Conservation (phyloP, 768 basidiomycete genomes). For the Gelatoporia subvermispora region DNA sequence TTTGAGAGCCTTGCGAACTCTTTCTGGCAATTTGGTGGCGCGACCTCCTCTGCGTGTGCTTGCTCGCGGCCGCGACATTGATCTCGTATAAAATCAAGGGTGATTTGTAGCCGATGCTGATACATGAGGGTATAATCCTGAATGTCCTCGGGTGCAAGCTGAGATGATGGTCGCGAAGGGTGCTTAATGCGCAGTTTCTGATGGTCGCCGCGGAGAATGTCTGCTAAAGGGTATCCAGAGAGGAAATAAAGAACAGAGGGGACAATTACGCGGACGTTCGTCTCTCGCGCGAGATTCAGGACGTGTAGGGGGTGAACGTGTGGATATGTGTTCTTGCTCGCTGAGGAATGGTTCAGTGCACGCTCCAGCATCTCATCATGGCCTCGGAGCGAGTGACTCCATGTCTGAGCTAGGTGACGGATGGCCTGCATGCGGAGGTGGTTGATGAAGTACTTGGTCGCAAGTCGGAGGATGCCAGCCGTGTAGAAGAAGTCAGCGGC, state of each 20-base stretch:
- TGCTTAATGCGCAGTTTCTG: slow-evolving; percentile 46
- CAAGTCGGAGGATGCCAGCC: slow-evolving; percentile 52
- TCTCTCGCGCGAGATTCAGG: slow-evolving; percentile 50
- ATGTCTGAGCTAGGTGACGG: slow-evolving; percentile 41
- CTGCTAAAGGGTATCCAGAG: slow-evolving; percentile 49
- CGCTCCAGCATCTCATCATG: slow-evolving; percentile 53
- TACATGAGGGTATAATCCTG: slow-evolving; percentile 51
- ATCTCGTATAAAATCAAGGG: slow-evolving; percentile 44
- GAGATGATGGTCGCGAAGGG: slow-evolving; percentile 45
- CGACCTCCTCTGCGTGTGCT: neutral
- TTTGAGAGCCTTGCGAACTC: slow-evolving; percentile 39
- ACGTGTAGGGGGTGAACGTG: slow-evolving; percentile 56
- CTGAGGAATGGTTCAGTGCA: slow-evolving; percentile 37
- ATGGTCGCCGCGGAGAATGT: slow-evolving; percentile 45
- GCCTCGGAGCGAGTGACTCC: slow-evolving; percentile 48
- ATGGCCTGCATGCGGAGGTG: slow-evolving; percentile 50
- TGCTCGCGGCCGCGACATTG: slow-evolving; percentile 27
- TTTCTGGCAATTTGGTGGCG: slow-evolving; percentile 29
- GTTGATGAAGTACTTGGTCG: slow-evolving; percentile 56
- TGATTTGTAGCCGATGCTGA: slow-evolving; percentile 45
- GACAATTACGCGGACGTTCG: slow-evolving; percentile 39
- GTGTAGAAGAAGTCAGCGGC: slow-evolving; percentile 51
- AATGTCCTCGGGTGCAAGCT: slow-evolving; percentile 38
- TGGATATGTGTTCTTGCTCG: slow-evolving; percentile 47
- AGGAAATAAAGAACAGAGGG: slow-evolving; percentile 54